These are phyloP conservation scores for Kodamaea leandrae DNA, from an alignment of 805 yeast species.

Conservation along the genomic window DNA sequence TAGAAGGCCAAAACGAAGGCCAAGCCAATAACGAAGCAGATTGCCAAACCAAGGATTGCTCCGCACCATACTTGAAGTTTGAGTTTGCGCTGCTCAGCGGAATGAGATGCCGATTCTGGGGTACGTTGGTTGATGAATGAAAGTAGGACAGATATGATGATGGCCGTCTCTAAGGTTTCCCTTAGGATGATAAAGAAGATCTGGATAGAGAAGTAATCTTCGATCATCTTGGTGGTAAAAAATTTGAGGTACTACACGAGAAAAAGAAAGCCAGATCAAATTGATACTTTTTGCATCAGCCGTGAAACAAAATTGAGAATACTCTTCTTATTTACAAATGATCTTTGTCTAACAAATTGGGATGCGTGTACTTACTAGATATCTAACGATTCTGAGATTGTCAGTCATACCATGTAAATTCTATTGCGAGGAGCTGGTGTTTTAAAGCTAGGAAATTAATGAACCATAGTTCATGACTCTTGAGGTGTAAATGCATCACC, in stretches of 20 bases:
- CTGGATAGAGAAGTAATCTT: constrained; percentile 27
- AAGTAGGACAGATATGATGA: constrained; percentile 28
- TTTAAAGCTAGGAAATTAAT: neutral
- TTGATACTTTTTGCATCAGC: too few species aligned
- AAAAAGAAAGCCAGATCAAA: too few species aligned
- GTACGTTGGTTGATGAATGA: constrained; percentile 26
- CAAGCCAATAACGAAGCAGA: constrained; percentile 73
- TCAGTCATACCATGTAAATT: neutral
- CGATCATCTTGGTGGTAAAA: constrained; percentile 9
- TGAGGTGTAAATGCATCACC: too few species aligned
- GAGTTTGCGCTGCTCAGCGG: constrained; percentile 23
- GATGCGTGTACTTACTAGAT: too few species aligned
- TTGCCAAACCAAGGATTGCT: constrained; percentile 63
- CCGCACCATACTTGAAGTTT: constrained; percentile 80
- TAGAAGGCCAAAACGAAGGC: constrained; percentile 69
- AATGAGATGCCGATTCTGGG: neutral
- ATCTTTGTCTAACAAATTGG: too few species aligned
- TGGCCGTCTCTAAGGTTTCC: constrained; percentile 31
- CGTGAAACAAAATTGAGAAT: too few species aligned
- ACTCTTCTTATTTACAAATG: too few species aligned
- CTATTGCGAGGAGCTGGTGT: neutral
- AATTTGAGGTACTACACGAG: neutral
- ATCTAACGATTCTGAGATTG: too few species aligned
- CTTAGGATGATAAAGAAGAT: constrained; percentile 29
- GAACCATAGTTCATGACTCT: too few species aligned